These are phyloP conservation scores for Conoideocrella luteorostrata DNA, from an alignment of 2,329 filamentous ascomycete genomes.

Conservation along the genomic window DNA sequence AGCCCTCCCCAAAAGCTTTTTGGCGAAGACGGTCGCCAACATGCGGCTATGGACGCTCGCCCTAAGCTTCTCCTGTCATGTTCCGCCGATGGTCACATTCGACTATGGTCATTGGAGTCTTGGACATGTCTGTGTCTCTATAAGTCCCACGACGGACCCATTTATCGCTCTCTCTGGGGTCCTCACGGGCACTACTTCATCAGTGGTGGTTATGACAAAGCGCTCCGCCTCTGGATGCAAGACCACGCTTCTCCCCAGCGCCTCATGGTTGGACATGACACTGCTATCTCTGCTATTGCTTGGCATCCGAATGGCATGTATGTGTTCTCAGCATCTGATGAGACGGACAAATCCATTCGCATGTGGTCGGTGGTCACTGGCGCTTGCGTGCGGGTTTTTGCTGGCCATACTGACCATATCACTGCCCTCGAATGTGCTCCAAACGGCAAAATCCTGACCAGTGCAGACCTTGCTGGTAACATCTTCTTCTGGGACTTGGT, in stretches of 20 bases:
- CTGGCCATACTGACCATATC: slow-evolving; percentile 82
- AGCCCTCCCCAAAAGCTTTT: slow-evolving; percentile 42
- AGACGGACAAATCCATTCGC: slow-evolving; percentile 78
- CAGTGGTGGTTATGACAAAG: slow-evolving; percentile 82
- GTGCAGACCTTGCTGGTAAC: slow-evolving; percentile 78
- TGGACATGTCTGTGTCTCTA: slow-evolving; percentile 93
- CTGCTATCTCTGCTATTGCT: slow-evolving; percentile 80
- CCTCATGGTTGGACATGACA: slow-evolving; percentile 86
- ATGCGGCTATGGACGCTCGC: slow-evolving; percentile 41
- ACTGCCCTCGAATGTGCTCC: slow-evolving; percentile 79
- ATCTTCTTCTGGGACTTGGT: slow-evolving; percentile 93
- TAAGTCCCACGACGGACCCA: slow-evolving; percentile 83
- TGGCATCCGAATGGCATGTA: slow-evolving; percentile 96
- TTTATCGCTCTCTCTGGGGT: slow-evolving; percentile 84
- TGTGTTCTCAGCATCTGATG: slow-evolving; percentile 85
- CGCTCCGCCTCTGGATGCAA: slow-evolving; percentile 83
- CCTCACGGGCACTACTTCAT: slow-evolving; percentile 95
- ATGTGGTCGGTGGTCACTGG: slow-evolving; percentile 96
- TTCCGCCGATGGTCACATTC: slow-evolving; percentile 80
- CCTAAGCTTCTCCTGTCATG: slow-evolving; percentile 79
- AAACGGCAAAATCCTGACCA: slow-evolving; percentile 85
- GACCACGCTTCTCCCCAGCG: slow-evolving; percentile 86
- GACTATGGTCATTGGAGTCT: slow-evolving; percentile 86
- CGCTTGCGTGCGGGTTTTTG: slow-evolving; percentile 82
- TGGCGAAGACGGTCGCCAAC: slow-evolving; percentile 38